These are phyloP conservation scores for Solanum tarijense DNA, from an alignment of 257 asterid genomes.

Conservation along the genomic window DNA sequence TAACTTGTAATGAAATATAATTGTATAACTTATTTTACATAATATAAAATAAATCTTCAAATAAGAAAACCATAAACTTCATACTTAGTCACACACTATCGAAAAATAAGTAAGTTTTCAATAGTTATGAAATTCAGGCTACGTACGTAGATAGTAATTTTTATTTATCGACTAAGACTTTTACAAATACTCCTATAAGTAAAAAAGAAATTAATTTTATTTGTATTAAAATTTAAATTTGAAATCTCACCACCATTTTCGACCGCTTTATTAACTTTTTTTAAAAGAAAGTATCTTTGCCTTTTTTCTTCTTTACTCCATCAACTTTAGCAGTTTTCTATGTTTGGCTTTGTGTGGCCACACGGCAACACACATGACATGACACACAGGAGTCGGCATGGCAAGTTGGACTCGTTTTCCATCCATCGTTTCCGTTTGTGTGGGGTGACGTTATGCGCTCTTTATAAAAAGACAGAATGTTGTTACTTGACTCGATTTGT, in stretches of 20 bases:
- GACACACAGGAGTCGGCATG: background rate
- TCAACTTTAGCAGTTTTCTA: background rate
- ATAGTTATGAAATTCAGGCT: background rate
- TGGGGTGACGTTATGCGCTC: background rate
- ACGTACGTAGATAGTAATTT: too few species aligned
- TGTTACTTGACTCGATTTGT: too few species aligned
- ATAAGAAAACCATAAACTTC: background rate
- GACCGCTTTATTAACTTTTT: too few species aligned
- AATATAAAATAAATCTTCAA: too few species aligned
- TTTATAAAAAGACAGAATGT: too few species aligned
- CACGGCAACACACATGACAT: background rate
- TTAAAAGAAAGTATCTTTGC: background rate
- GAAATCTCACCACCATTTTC: too few species aligned
- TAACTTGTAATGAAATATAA: background rate
- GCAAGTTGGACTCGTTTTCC: background rate
- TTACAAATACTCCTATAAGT: too few species aligned
- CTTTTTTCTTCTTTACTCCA: background rate
- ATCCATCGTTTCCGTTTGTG: background rate
- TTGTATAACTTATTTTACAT: too few species aligned
- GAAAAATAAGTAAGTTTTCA: background rate
- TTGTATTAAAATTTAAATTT: too few species aligned
- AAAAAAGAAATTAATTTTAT: too few species aligned
- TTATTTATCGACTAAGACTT: too few species aligned
- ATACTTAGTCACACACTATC: too few species aligned
- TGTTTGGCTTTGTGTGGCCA: background rate